Base-by-base conservation (phyloP, 768 basidiomycete species). In the Amanita inopinata region DNA sequence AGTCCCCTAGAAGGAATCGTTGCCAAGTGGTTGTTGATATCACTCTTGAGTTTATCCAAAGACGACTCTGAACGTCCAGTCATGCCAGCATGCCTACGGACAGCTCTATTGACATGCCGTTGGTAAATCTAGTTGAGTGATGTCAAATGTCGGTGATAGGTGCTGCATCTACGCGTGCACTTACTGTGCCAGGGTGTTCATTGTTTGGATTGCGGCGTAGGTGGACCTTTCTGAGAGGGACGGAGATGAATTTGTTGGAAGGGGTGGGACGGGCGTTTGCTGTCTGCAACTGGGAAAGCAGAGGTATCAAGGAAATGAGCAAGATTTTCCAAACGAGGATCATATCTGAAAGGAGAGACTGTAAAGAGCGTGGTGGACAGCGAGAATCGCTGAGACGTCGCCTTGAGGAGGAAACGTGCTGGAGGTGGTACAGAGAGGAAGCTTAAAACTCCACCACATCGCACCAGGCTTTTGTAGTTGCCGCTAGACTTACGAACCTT, bases 81-180 rank as follows among this genome's bases (percentile, higher is more conserved):
- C 73, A 81, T 78, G 30, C 62, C 65, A 10, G 76, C 73, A 24
- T 75, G 65, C 28, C 81, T 78, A 40, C 59, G 65, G 33, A 69
- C 57, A 28, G 65, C 67, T 33, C 67, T 73, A 50, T 77, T 80
- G 32, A 74, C 69, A 53, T 77, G 70, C 56, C 75, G 78, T 53
- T 80, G 79, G 38, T 78, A 60, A 38, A 71, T 51, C 79, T 81
- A 48, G 17, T 22, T 39, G 2, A 31, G 20, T 40, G 38, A 17
- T 24, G 25, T 14, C 7, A 15, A 15, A 6, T 17, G 32, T 32
- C 28, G 22, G 20, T 32, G n/a, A 12, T 11, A 33, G 17, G 27
- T 33, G 25, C 5, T 12, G n/a, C 20, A 31, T 10, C 11, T 18
- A 23, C 12, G 40, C 14, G 32, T 20, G 33, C 27, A 35, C 33